Conservation (phyloP, 345 rosid genomes). For the Ailanthus altissimus region DNA sequence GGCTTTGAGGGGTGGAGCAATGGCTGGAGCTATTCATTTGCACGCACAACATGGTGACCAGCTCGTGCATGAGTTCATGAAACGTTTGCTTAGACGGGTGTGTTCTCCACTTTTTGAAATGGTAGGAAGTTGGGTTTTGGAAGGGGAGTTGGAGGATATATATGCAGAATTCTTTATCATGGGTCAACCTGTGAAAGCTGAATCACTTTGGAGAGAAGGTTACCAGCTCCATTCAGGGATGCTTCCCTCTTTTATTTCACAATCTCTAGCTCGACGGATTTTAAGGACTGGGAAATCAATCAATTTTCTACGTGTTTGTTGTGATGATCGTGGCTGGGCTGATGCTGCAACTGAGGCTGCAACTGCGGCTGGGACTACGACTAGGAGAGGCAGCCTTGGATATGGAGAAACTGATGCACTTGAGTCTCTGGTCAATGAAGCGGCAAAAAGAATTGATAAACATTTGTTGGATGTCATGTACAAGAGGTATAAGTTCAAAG, state of each 20-base stretch:
- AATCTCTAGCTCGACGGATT: constrained; percentile 82
- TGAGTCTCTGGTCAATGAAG: constrained; percentile 80
- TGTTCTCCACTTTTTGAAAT: constrained; percentile 97
- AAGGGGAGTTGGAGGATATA: constrained; percentile 95
- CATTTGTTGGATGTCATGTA: constrained; percentile 83
- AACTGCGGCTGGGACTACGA: constrained; percentile 88
- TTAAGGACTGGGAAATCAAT: constrained; percentile 97
- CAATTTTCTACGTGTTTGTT: constrained; percentile 93
- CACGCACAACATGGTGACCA: constrained; percentile 96
- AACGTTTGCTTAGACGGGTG: constrained; percentile 70
- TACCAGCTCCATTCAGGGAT: constrained; percentile 80
- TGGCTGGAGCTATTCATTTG: constrained; percentile 97
- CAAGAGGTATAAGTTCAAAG: constrained; percentile 78
- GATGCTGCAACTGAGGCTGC: constrained; percentile 92
- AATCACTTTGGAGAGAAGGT: constrained; percentile 98
- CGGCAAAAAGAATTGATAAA: constrained; percentile 96
- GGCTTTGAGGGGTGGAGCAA: constrained; percentile 90
- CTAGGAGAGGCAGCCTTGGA: constrained; percentile 88
- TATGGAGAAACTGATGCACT: constrained; percentile 98
- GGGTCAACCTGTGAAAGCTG: constrained; percentile 91
- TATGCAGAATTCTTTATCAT: constrained; percentile 89
- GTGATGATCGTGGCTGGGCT: constrained; percentile 96
- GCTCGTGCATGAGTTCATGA: constrained; percentile 88
- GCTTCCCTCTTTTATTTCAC: constrained; percentile 95
- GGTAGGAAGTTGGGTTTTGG: constrained; percentile 99